A percentile compares a stretch with the other conserved stretches of the same genome.
phyloP scores from a whole-genome alignment of 768 basidiomycete species.

The Hericium rajendrae region DNA sequence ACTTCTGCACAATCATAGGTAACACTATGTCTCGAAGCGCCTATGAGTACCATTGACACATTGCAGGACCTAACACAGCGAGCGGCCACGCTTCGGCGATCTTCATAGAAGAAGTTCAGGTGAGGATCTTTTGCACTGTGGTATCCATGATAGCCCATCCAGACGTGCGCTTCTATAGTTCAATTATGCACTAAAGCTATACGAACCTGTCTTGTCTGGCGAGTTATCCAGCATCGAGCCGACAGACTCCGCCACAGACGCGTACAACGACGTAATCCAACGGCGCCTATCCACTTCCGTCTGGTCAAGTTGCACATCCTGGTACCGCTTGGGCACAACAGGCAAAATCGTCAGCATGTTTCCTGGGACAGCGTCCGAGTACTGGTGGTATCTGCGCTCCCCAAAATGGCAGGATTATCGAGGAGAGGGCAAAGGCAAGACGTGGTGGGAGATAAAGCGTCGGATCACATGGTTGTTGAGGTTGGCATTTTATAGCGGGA shows the following conservation, averaged over 20 bases:
- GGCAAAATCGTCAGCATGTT: slow-evolving; percentile 5
- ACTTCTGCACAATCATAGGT: slow-evolving; percentile 25
- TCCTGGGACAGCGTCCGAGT: slow-evolving; percentile 5
- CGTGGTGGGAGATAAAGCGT: background rate
- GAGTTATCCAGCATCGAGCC: slow-evolving; percentile 4
- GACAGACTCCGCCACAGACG: slow-evolving; percentile 10
- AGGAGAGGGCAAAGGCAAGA: background rate
- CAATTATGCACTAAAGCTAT: background rate
- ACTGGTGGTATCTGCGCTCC: slow-evolving; percentile 9
- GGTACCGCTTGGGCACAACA: slow-evolving; percentile 6
- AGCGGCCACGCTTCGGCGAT: slow-evolving; percentile 16
- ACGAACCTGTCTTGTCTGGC: background rate
- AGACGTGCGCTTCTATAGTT: background rate
- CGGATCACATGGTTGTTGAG: no score
- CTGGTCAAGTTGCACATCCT: slow-evolving; percentile 9
- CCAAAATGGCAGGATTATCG: slow-evolving; percentile 6
- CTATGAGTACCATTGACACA: background rate
- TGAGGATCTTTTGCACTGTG: background rate
- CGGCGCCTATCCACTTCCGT: slow-evolving; percentile 1
- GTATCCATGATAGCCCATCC: background rate
- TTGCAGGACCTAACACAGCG: slow-evolving; percentile 15
- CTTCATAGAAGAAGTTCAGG: slow-evolving; percentile 16
- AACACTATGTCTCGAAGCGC: background rate
- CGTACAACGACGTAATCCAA: slow-evolving; percentile 8
- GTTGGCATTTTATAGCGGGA: no score